Evolutionary conservation across 495 filamentous ascomycete genomes (phyloP).

Genomic region (Chaetomidium leptoderma): DNA sequence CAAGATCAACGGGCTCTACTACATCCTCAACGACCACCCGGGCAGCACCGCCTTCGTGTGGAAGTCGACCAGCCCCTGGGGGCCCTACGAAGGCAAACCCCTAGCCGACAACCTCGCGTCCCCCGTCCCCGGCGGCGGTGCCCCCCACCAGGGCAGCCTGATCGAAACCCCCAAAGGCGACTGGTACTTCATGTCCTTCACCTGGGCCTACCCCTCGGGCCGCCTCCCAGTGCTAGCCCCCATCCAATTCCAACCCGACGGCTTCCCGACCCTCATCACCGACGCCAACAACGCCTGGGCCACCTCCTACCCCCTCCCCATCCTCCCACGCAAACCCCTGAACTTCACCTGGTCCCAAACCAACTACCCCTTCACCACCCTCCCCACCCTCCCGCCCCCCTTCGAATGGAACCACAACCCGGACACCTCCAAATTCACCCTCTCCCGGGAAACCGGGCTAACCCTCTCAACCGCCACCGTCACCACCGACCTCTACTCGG

Average conservation of each 20-base stretch:
- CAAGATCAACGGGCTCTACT: constrained; percentile 6
- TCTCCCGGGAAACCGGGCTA: neutral
- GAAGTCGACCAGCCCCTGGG: constrained; percentile 1
- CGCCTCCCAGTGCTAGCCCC: neutral
- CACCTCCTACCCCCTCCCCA: neutral
- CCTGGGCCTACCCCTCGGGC: constrained; percentile 5
- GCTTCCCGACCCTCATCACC: neutral
- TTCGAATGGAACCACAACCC: constrained; percentile 10
- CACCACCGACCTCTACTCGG: neutral
- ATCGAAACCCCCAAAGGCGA: neutral
- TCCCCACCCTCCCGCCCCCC: neutral
- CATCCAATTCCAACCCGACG: neutral
- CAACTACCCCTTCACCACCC: neutral
- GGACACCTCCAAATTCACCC: neutral
- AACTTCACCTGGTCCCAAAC: neutral
- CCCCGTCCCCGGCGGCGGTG: constrained; percentile 2
- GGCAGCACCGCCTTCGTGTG: constrained; percentile 11
- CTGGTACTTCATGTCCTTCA: constrained; percentile 11
- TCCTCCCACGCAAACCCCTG: neutral
- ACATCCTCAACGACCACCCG: constrained; percentile 7
- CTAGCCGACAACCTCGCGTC: neutral
- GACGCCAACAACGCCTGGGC: neutral
- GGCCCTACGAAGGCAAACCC: constrained; percentile 2
- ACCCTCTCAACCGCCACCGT: neutral
- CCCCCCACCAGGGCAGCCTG: constrained; percentile 7